Percentiles rank a stretch among this genome's conserved stretches.
These are phyloP conservation scores for Colletotrichum sp. DNA, from an alignment of 2,329 filamentous ascomycete genomes.

Conservation along the genomic window DNA sequence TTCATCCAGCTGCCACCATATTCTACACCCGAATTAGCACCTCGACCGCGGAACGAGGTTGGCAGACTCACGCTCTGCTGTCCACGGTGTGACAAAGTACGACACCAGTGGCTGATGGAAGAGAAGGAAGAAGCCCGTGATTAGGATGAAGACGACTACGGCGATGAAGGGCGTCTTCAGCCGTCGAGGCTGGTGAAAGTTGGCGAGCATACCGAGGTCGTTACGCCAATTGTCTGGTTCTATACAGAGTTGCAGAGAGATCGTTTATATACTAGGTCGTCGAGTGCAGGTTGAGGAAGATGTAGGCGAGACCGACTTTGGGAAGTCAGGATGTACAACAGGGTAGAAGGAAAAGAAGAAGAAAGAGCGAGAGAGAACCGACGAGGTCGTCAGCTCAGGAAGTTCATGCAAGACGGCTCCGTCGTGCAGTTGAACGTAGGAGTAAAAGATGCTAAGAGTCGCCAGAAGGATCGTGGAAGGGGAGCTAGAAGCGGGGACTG, in stretches of 20 bases:
- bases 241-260: neutral
- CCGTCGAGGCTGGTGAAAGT: slow-evolving; percentile 12
- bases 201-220: slow-evolving; percentile 5
- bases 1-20: slow-evolving; percentile 21
- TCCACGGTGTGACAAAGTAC: slow-evolving; percentile 14
- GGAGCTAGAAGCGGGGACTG: neutral
- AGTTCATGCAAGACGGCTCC: neutral
- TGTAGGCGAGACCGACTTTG: neutral
- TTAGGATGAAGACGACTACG: slow-evolving; percentile 57
- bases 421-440: neutral
- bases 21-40: neutral
- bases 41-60: too few species aligned
- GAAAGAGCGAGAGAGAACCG: neutral
- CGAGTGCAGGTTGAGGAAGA: neutral
- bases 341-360: neutral
- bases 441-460: neutral
- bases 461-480: neutral
- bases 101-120: slow-evolving; percentile 56
- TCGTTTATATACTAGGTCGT: neutral
- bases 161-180: slow-evolving; percentile 13
- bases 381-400: neutral
- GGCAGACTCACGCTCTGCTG: slow-evolving; percentile 1
- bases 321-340: neutral
- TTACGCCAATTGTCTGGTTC: neutral
- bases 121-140: slow-evolving; percentile 72